phyloP scores from a whole-genome alignment of 2,329 filamentous ascomycete genomes.

The Geosmithia flava region DNA sequence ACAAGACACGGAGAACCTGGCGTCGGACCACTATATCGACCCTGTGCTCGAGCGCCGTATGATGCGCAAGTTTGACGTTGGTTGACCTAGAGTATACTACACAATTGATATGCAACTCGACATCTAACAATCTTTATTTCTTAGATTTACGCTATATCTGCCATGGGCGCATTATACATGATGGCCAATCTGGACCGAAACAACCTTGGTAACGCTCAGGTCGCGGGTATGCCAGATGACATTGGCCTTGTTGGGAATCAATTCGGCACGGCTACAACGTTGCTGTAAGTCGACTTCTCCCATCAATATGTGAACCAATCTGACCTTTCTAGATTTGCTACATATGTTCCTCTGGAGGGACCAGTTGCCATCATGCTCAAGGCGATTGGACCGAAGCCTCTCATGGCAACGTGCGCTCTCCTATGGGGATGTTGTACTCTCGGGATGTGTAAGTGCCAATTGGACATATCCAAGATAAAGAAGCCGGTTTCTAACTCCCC shows the following conservation, averaged over 20 bases:
- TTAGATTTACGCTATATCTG: constrained; percentile 6
- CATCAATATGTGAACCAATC: neutral
- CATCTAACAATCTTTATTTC: neutral
- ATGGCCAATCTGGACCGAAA: constrained; percentile 17
- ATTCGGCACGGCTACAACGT: constrained; percentile 14
- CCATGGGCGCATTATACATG: constrained; percentile 14
- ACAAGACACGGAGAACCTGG: neutral
- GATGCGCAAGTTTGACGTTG: constrained; percentile 13
- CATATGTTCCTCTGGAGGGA: constrained; percentile 17
- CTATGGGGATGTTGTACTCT: constrained; percentile 1
- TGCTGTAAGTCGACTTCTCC: constrained; percentile 6
- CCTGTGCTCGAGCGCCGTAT: constrained; percentile 7
- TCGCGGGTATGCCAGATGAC: constrained; percentile 15
- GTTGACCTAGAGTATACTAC: neutral
- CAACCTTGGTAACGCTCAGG: constrained; percentile 15
- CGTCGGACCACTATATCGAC: constrained; percentile 4
- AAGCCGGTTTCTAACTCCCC: neutral
- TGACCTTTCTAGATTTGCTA: constrained; percentile 9
- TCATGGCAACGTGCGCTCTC: constrained; percentile 10
- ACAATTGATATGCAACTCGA: constrained; percentile 1
- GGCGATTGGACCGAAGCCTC: constrained; percentile 13
- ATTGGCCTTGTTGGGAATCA: constrained; percentile 15
- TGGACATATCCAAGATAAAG: neutral
- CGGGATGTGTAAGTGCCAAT: constrained; percentile 1
- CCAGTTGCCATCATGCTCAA: constrained; percentile 16